A percentile compares a stretch with the other conserved stretches of the same genome.
Conservation (phyloP, 2,329 filamentous ascomycete genomes). For the Diaporthe aspalathi region DNA sequence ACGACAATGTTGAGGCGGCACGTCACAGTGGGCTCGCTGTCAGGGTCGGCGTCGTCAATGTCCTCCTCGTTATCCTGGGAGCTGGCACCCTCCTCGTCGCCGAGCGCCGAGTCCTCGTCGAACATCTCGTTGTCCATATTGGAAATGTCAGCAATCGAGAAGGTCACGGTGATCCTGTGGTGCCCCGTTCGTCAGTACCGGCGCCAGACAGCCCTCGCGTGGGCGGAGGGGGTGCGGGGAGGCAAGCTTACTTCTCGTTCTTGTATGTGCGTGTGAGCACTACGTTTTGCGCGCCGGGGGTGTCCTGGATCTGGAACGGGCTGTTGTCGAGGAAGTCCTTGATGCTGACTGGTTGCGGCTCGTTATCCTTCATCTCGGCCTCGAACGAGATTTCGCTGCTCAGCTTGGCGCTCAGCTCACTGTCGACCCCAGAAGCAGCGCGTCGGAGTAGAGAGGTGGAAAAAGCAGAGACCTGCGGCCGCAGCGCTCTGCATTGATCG, state of each 20-base stretch:
- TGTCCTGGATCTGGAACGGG: conserved; percentile 85
- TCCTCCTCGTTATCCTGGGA: conserved; percentile 66
- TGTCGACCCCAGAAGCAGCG: conserved; percentile 65
- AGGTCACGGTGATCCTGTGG: conserved; percentile 73
- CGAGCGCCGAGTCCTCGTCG: conserved; percentile 65
- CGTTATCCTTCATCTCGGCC: conserved; percentile 79
- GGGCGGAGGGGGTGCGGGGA: neutral
- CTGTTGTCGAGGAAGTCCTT: conserved; percentile 90
- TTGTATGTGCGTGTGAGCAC: conserved; percentile 84
- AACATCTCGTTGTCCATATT: conserved; percentile 68
- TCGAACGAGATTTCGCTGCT: conserved; percentile 83
- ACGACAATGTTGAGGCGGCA: conserved; percentile 87
- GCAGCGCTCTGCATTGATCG: conserved; percentile 54
- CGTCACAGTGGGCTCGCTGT: conserved; percentile 73
- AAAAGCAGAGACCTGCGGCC: conserved; percentile 60
- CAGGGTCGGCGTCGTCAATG: conserved; percentile 64
- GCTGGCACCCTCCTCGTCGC: conserved; percentile 65
- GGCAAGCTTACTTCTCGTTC: conserved; percentile 80
- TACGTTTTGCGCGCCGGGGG: conserved; percentile 87
- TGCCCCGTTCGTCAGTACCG: conserved; percentile 35
- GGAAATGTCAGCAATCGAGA: conserved; percentile 87
- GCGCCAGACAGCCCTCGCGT: neutral
- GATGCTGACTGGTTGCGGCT: conserved; percentile 79
- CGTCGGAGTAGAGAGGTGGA: conserved; percentile 60
- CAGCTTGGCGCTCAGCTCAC: conserved; percentile 88